These are phyloP conservation scores for Sclerotinia trifoliorum DNA, from an alignment of 2,329 filamentous ascomycete genomes.

Conservation along the genomic window DNA sequence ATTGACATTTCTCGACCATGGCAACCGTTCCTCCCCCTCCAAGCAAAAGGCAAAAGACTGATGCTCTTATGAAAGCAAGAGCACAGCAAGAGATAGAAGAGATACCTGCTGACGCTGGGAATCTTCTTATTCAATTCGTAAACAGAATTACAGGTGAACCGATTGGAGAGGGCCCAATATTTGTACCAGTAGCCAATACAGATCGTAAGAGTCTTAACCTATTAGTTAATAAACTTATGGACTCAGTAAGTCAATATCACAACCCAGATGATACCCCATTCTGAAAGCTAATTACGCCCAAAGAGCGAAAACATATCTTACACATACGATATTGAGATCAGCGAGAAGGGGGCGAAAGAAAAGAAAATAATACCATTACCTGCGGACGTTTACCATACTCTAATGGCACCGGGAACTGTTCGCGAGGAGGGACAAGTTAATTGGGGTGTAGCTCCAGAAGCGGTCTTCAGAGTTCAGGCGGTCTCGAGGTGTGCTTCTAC, in stretches of 20 bases:
- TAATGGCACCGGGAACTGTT: too few relatives aligned
- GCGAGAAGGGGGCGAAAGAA: too few relatives aligned
- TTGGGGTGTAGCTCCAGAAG: slow-evolving; percentile 38
- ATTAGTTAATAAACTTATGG: too few relatives aligned
- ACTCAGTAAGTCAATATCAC: too few relatives aligned
- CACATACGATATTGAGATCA: too few relatives aligned
- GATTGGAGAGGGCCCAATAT: slow-evolving; percentile 59
- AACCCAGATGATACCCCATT: too few relatives aligned
- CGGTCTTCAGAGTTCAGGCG: slow-evolving; percentile 88
- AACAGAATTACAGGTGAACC: slow-evolving; percentile 75
- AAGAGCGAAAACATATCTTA: too few relatives aligned
- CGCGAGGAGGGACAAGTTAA: too few relatives aligned
- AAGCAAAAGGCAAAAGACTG: slow-evolving; percentile 81
- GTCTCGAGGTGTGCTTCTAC: slow-evolving; percentile 86
- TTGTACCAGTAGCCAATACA: slow-evolving; percentile 80
- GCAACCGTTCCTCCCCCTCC: slow-evolving; percentile 80
- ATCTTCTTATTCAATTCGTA: slow-evolving; percentile 81
- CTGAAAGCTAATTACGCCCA: too few relatives aligned
- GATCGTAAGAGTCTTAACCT: slow-evolving; percentile 41
- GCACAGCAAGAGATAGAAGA: slow-evolving; percentile 73
- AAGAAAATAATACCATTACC: too few relatives aligned
- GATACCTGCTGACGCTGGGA: slow-evolving; percentile 68
- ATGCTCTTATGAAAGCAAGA: slow-evolving; percentile 67
- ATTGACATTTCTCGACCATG: slow-evolving; percentile 51
- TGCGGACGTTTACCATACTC: too few relatives aligned